Conservation (phyloP, 176 grass and related monocot species). For the Chrysopogon serrulatus region DNA sequence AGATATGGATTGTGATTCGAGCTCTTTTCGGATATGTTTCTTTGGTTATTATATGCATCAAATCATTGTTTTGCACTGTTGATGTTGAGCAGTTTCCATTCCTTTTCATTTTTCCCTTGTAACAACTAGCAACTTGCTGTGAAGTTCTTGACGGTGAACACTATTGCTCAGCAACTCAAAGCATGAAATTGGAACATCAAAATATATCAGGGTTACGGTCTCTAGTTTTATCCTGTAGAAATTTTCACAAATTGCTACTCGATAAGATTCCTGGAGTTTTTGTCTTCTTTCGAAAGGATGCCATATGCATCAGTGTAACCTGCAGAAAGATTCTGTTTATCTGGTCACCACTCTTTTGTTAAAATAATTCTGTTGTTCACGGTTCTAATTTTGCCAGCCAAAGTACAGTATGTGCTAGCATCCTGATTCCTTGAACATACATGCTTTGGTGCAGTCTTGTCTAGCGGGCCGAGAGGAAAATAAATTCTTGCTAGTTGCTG, state of each 20-base stretch:
- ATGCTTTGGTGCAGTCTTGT: constrained; percentile 29
- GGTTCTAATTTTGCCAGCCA: not conserved
- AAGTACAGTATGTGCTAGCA: constrained; percentile 1
- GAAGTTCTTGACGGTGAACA: not conserved
- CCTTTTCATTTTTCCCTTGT: not conserved
- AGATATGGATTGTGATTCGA: constrained; percentile 12
- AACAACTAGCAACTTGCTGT: not conserved
- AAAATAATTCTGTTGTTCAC: not conserved
- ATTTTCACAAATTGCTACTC: constrained; percentile 8
- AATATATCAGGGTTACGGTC: not conserved
- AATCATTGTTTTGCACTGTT: constrained; percentile 33
- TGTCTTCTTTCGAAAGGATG: constrained; percentile 38
- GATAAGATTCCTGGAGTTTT: constrained; percentile 35
- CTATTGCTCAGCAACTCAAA: not conserved
- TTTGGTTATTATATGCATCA: constrained; percentile 32
- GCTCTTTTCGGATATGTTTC: constrained; percentile 29
- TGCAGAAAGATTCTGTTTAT: constrained; percentile 34
- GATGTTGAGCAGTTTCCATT: not conserved
- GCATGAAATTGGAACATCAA: constrained; percentile 14
- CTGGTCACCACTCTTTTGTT: not conserved
- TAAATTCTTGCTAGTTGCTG: not conserved
- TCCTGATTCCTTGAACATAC: constrained; percentile 23
- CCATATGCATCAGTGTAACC: constrained; percentile 10
- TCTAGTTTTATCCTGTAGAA: not conserved
- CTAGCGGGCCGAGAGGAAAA: not conserved